These are phyloP conservation scores for Conidiobolus incongruus DNA, from an alignment of 371 early-diverging fungal genomes.

Conservation along the genomic window DNA sequence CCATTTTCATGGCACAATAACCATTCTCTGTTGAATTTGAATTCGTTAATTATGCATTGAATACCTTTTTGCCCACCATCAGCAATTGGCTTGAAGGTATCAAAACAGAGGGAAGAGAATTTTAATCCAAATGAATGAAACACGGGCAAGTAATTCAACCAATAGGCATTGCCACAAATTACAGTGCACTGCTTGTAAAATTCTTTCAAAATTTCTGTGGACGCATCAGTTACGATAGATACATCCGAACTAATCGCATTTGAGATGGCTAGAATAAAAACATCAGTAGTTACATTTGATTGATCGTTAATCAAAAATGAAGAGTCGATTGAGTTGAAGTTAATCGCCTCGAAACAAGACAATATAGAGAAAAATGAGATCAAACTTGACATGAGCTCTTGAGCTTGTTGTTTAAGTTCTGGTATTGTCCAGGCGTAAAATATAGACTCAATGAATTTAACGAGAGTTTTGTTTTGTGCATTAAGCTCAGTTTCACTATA, in stretches of 20 bases:
- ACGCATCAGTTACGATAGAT: too few species aligned
- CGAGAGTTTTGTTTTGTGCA: too few species aligned
- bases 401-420: too few species aligned
- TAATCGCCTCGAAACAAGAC: too few species aligned
- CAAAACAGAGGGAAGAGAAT: constrained; percentile 67
- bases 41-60: constrained; percentile 46
- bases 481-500: too few species aligned
- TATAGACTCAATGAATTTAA: too few species aligned
- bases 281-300: too few species aligned
- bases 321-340: too few species aligned
- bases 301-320: too few species aligned
- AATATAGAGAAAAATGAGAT: constrained; percentile 25
- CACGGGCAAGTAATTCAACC: constrained; percentile 12
- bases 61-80: constrained; percentile 82
- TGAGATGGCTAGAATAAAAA: too few species aligned
- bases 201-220: not conserved
- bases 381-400: constrained; percentile 37
- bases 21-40: constrained; percentile 73
- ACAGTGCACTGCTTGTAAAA: not conserved
- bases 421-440: too few species aligned
- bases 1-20: constrained; percentile 79
- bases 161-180: not conserved
- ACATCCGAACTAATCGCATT: too few species aligned
- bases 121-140: constrained; percentile 54
- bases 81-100: constrained; percentile 62